Evolutionary conservation across 805 yeast genomes (phyloP).

Genomic region (Wickerhamiella azymoides): DNA sequence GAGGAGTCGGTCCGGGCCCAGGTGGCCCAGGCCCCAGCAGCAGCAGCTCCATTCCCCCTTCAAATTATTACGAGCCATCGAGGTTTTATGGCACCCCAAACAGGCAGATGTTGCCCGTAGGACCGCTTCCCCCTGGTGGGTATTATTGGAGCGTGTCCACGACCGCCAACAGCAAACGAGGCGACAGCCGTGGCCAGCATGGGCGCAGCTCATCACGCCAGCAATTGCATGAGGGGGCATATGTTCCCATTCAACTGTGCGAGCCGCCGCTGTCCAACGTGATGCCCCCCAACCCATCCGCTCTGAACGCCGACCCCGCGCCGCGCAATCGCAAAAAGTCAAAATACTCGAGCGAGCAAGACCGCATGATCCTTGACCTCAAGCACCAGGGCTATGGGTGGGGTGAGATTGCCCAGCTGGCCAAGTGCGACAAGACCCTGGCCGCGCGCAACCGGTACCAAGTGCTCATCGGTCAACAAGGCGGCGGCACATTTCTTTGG

Average conservation of each 20-base stretch:
- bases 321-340: slow-evolving; percentile 47
- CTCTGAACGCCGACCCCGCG: slow-evolving; percentile 30
- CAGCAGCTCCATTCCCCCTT: background rate
- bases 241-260: slow-evolving; percentile 27
- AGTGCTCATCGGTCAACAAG: slow-evolving; percentile 72
- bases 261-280: slow-evolving; percentile 36
- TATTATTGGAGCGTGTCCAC: slow-evolving; percentile 15
- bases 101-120: background rate
- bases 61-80: background rate
- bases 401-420: slow-evolving; percentile 57
- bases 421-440: slow-evolving; percentile 49
- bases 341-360: slow-evolving; percentile 59
- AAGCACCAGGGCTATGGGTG: slow-evolving; percentile 53
- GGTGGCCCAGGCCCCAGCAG: too few species aligned
- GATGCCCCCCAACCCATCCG: slow-evolving; percentile 30
- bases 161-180: slow-evolving; percentile 2
- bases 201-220: slow-evolving; percentile 7
- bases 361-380: slow-evolving; percentile 44
- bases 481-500: slow-evolving; percentile 57
- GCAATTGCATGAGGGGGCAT: slow-evolving; percentile 5
- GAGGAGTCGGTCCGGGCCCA: too few species aligned
- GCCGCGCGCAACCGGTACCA: slow-evolving; percentile 72
- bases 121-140: slow-evolving; percentile 16
- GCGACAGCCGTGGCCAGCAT: slow-evolving; percentile 1
- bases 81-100: slow-evolving; percentile 10